Conservation (phyloP, 2,329 filamentous ascomycete genomes). For the Trichoderma sp. region DNA sequence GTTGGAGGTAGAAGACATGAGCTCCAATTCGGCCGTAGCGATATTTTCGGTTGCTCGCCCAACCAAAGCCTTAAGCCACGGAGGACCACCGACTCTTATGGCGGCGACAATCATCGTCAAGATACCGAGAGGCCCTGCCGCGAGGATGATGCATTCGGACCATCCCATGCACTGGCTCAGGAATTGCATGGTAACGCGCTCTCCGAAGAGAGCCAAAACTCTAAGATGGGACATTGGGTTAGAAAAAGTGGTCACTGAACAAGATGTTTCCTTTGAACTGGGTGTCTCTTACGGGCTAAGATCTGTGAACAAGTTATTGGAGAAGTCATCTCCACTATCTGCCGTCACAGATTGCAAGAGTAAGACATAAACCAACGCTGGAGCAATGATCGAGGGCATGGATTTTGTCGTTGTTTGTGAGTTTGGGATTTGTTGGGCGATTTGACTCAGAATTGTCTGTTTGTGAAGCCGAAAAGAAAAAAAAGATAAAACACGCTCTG, state of each 20-base stretch:
- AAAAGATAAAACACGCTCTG: no score
- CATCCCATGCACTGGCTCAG: slow-evolving; percentile 46
- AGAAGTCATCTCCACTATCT: slow-evolving; percentile 30
- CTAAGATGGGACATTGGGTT: neutral
- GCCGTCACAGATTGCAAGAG: neutral
- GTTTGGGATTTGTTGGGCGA: no score
- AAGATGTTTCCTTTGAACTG: no score
- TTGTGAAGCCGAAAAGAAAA: no score
- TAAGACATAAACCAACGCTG: neutral
- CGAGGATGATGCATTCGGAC: slow-evolving; percentile 48
- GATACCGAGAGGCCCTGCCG: slow-evolving; percentile 49
- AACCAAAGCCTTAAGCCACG: slow-evolving; percentile 46
- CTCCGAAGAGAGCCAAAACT: slow-evolving; percentile 42
- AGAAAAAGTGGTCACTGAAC: neutral
- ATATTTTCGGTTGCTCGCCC: slow-evolving; percentile 48
- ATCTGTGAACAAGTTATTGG: slow-evolving; percentile 30
- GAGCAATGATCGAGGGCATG: neutral
- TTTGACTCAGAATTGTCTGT: no score
- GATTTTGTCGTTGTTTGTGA: neutral
- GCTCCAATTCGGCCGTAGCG: slow-evolving; percentile 44
- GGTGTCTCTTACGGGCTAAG: slow-evolving; percentile 21
- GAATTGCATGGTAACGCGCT: slow-evolving; percentile 52
- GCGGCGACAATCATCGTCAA: slow-evolving; percentile 47
- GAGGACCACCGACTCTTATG: slow-evolving; percentile 48
- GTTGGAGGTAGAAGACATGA: slow-evolving; percentile 50